Base-by-base conservation (phyloP, 306 rosid genomes). In the Cucurbita moschata region DNA sequence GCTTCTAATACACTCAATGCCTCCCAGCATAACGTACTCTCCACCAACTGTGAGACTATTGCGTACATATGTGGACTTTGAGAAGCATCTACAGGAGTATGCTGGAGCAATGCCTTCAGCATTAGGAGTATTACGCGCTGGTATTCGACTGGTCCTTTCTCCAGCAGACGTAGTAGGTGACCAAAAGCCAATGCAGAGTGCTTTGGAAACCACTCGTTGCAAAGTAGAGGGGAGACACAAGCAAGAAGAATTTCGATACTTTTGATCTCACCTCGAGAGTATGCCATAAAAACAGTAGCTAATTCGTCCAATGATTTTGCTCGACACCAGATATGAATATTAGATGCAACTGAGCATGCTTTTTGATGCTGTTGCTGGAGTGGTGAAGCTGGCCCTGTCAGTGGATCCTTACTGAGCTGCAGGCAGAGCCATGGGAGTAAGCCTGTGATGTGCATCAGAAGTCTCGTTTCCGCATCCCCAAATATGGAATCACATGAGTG, bases 61-160 rank as follows among this genome's bases (percentile, higher is more conserved):
- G 99, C 96, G 70, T 89, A 95, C 85, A 95, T 95, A 76, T 95
- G 99, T 2, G 99, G 97, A 77, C 99, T 95, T 81, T 95, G 99
- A 38, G 99, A 85, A 53, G 97, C 97, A 77, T 95, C 99, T 88
- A 95, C 86, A 23, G 97, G 99, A 66, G 99, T 91, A 87, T 91
- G 97, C 82, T 89, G 97, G 76, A 95, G 97, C 80, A 95, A 84
- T 58, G 97, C 99, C 83, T 91, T 95, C 52, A 95, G 91, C 93
- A 89, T 86, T 15, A 95, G 96, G 54, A 95, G 87, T 80, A 95
- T 95, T 66, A 91, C 97, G 0, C 99, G 96, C 77, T 95, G 99
- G 82, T 95, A 95, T 81, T 88, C 97, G 10, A 88, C 87, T 0
- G 99, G 99, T 46, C 99, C 99, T 61, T 87, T 95, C 82, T 95